Conservation (phyloP, 495 filamentous ascomycete genomes). For the Aspergillus wentii region DNA sequence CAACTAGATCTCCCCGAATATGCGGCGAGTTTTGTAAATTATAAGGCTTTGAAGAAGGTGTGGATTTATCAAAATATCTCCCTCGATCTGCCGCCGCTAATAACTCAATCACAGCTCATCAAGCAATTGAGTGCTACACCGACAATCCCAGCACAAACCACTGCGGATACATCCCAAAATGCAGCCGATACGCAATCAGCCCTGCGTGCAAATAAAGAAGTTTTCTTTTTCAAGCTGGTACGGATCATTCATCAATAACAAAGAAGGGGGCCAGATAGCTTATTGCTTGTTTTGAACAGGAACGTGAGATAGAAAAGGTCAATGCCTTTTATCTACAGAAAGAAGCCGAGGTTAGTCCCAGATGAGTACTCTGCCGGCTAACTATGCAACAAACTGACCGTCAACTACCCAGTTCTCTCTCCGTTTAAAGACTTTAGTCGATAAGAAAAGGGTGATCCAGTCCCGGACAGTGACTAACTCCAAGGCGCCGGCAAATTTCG, state of each 20-base stretch:
- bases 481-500: conserved; percentile 84
- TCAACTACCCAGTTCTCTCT: conserved; percentile 71
- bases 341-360: conserved; percentile 78
- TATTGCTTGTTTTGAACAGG: conserved; percentile 45
- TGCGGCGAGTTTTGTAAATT: conserved; percentile 97
- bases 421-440: conserved; percentile 82
- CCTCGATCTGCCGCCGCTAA: conserved; percentile 8
- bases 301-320: conserved; percentile 96
- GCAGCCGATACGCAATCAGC: conserved; percentile 73
- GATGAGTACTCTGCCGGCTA: neutral
- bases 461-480: conserved; percentile 68
- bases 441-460: conserved; percentile 88
- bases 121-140: conserved; percentile 94
- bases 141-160: conserved; percentile 69
- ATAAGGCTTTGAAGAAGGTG: conserved; percentile 98
- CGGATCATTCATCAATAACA: no score
- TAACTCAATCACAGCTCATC: conserved; percentile 66
- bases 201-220: conserved; percentile 95
- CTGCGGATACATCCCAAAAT: conserved; percentile 42
- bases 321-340: conserved; percentile 97
- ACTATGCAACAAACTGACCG: conserved; percentile 3
- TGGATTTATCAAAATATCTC: neutral
- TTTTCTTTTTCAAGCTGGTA: conserved; percentile 97
- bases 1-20: conserved; percentile 99
- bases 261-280: no score